These are phyloP conservation scores for Cyclocybe cylindracea DNA, from an alignment of 768 basidiomycete genomes.

Conservation along the genomic window DNA sequence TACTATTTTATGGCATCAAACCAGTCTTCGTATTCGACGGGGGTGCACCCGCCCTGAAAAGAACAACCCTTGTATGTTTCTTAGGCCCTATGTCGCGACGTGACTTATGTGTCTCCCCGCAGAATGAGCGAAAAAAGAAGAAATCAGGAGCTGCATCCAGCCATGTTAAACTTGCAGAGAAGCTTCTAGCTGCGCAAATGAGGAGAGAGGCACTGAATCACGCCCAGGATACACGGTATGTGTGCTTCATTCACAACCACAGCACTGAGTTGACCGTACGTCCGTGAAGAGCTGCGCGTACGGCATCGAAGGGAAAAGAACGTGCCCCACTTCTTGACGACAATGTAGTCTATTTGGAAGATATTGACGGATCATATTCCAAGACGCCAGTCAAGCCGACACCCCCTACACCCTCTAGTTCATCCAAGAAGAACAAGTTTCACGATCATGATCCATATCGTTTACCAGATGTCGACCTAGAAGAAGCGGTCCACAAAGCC, in stretches of 20 bases:
- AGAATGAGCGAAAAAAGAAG: constrained; percentile 89
- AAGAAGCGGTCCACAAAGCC: constrained; percentile 59
- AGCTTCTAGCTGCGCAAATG: constrained; percentile 91
- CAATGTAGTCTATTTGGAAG: constrained; percentile 86
- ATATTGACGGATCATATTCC: constrained; percentile 58
- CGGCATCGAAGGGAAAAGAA: constrained; percentile 10
- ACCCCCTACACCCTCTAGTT: constrained; percentile 40
- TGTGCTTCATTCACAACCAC: not conserved
- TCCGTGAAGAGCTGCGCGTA: too few relatives aligned
- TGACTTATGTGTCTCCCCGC: not conserved
- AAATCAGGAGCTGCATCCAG: constrained; percentile 88
- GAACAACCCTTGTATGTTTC: constrained; percentile 75
- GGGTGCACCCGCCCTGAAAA: constrained; percentile 89
- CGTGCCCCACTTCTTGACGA: constrained; percentile 58
- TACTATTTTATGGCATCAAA: constrained; percentile 96
- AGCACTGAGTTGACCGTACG: not conserved
- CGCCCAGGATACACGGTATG: constrained; percentile 45
- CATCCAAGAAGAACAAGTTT: constrained; percentile 63
- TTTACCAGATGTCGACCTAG: constrained; percentile 82
- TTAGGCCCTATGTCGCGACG: not conserved
- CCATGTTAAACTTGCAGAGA: constrained; percentile 87
- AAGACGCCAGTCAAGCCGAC: constrained; percentile 52
- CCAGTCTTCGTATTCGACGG: constrained; percentile 99
- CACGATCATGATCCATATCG: constrained; percentile 89
- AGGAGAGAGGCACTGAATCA: constrained; percentile 84